These are phyloP conservation scores for Primulina huaijiensis DNA, from an alignment of 257 asterid species.

Conservation along the genomic window DNA sequence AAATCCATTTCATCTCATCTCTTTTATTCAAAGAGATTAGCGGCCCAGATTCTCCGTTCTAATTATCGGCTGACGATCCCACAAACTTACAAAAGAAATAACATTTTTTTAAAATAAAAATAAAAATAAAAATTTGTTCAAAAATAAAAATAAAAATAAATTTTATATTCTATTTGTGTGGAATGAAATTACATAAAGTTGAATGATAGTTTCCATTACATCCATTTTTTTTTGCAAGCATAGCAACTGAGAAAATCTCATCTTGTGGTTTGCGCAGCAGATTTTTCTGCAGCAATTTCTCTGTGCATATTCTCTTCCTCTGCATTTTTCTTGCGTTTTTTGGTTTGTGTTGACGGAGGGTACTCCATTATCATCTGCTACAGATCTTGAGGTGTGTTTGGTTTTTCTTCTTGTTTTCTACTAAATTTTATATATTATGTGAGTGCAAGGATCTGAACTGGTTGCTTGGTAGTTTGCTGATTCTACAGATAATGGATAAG, in stretches of 20 bases:
- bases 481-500: slow-evolving; percentile 52
- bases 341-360: neutral
- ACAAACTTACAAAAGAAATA: too few species aligned
- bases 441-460: slow-evolving; percentile 28
- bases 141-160: too few species aligned
- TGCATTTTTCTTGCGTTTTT: neutral
- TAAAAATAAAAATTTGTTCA: too few species aligned
- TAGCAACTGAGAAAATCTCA: neutral
- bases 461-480: slow-evolving; percentile 6
- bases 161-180: too few species aligned
- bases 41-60: too few species aligned
- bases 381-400: slow-evolving; percentile 52
- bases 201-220: too few species aligned
- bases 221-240: neutral
- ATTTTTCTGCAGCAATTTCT: neutral
- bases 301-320: neutral
- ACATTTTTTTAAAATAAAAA: too few species aligned
- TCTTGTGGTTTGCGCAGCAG: neutral
- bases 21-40: too few species aligned
- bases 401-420: slow-evolving; percentile 16
- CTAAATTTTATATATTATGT: neutral
- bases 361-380: slow-evolving; percentile 5
- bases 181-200: too few species aligned
- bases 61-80: too few species aligned
- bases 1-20: too few species aligned